Conservation (phyloP, 73 alveolate genomes). For the Paramecium biaurelia region DNA sequence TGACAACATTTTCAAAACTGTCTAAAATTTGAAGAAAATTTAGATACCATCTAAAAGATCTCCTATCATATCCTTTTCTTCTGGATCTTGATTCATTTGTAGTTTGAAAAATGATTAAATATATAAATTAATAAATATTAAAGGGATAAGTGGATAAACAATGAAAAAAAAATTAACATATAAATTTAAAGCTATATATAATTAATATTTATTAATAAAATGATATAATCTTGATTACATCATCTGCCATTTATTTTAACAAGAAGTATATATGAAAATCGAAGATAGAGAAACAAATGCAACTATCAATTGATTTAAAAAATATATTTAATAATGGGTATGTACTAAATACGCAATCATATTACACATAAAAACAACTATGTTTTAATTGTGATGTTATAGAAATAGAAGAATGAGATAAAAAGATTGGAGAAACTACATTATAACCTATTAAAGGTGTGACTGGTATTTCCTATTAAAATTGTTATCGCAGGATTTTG, state of each 20-base stretch:
- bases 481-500: conserved; percentile 60
- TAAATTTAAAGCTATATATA: not conserved
- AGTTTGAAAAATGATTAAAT: not conserved
- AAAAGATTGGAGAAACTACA: not conserved
- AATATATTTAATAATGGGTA: not conserved
- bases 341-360: not conserved
- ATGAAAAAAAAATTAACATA: not conserved
- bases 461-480: not conserved
- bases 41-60: not conserved
- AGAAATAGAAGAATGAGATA: not conserved
- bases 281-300: not conserved
- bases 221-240: not conserved
- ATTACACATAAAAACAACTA: not conserved
- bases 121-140: not conserved
- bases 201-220: not conserved
- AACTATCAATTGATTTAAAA: not conserved
- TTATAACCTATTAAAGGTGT: not conserved
- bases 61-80: conserved; percentile 33
- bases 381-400: not conserved
- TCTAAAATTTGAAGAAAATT: not conserved
- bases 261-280: not conserved
- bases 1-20: not conserved
- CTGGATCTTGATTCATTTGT: not conserved
- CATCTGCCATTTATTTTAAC: not conserved
- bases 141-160: not conserved